phyloP scores from a whole-genome alignment of 352 stramenopile species.

The Hyphochytrium catenoides region DNA sequence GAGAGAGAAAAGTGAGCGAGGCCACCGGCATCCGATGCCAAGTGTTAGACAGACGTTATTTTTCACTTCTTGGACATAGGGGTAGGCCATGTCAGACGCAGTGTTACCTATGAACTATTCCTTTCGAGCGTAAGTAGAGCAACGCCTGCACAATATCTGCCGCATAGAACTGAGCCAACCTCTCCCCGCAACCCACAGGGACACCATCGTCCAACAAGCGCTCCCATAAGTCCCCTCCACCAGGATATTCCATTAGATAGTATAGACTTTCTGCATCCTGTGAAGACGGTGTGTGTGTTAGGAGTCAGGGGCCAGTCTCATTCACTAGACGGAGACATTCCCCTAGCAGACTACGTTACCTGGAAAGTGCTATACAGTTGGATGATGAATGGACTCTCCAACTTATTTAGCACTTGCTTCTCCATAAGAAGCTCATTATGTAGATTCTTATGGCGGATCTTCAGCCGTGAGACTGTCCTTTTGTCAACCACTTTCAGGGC shows the following conservation, averaged over 20 bases:
- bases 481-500: constrained; percentile 90
- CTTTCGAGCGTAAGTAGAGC: constrained; percentile 72
- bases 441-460: constrained; percentile 84
- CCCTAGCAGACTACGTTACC: constrained; percentile 8
- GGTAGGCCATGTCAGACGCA: too few species aligned
- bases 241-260: constrained; percentile 81
- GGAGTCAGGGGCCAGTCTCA: not conserved
- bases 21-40: too few species aligned
- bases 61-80: too few species aligned
- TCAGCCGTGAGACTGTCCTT: constrained; percentile 49
- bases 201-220: constrained; percentile 49
- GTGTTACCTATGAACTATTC: constrained; percentile 62
- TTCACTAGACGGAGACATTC: not conserved
- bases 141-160: constrained; percentile 65
- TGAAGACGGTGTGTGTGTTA: not conserved
- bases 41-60: too few species aligned
- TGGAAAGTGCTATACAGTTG: constrained; percentile 87
- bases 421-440: constrained; percentile 98
- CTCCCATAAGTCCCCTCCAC: constrained; percentile 73
- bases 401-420: constrained; percentile 67
- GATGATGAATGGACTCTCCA: constrained; percentile 75
- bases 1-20: too few species aligned
- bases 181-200: constrained; percentile 41
- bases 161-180: constrained; percentile 57
- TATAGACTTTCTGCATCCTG: constrained; percentile 77